Evolutionary conservation across 352 stramenopile genomes (phyloP), one percentile per base, ranked within the genome.

Genomic region (Nothophytophthora sp.): DNA sequence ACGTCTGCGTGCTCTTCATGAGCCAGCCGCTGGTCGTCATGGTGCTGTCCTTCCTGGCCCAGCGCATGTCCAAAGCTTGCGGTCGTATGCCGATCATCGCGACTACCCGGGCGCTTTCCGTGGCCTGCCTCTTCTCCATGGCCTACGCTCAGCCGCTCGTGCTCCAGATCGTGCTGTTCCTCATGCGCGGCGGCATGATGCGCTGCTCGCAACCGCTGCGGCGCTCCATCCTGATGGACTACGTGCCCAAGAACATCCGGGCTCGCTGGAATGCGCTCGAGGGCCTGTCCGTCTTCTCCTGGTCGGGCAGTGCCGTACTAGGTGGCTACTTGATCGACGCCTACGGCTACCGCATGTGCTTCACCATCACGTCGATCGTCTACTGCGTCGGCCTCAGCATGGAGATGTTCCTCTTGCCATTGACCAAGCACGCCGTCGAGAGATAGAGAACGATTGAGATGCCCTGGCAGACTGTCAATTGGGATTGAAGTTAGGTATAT

Each of bases 161-260:
- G 19, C 43, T 88, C 7, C 75, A 92, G 61, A 78, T 92, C 34
- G 49, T 68, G 29, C 50, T 92, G 16, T 92, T 92, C 47, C 64
- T 90, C 23, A 74, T 90, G 63, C 77, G 82, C 35, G 79, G 79
- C 18, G 82, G 82, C 20, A 90, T 89, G 74, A 92, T 92, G 82
- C 79, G 82, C 29, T 92, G 82, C 48, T 92, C 82, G 23, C 79
- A 92, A 59, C 82, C 82, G 23, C 58, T 92, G 34, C 78, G 82
- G 24, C 79, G 79, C 2, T 90, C 82, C 11, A 70, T 92, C 12
- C 56, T 92, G 38, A 92, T 92, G 82, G 82, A 92, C 49, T 85
- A 78, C 54, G 82, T 92, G 29, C 78, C 70, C 19, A 81, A 85
- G 57, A 67, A 86, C 38, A 68, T 89, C 42, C 82, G 82, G 29